phyloP scores from a whole-genome alignment of 306 rosid genomes.

The Acmispon strigosus region DNA sequence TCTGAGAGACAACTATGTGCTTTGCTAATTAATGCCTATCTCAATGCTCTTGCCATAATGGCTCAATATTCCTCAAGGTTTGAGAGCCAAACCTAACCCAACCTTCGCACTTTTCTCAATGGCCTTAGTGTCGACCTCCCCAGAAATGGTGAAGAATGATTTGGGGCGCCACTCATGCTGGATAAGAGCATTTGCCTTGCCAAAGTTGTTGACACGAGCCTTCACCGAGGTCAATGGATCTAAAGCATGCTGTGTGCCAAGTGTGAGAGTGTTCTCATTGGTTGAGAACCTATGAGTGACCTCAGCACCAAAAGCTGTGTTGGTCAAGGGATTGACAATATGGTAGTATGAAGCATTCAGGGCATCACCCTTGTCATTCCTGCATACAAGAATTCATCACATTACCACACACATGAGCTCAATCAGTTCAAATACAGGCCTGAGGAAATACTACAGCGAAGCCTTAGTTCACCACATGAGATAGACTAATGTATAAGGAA shows the following conservation, averaged over 20 bases:
- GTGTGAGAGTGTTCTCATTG: conserved; percentile 63
- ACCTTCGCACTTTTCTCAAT: conserved; percentile 85
- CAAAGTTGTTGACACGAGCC: conserved; percentile 66
- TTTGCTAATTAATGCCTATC: conserved; percentile 33
- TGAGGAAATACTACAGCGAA: not conserved
- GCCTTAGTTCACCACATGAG: not conserved
- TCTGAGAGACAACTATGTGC: conserved; percentile 27
- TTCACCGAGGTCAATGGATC: conserved; percentile 71
- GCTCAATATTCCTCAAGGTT: conserved; percentile 51
- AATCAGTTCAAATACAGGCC: not conserved
- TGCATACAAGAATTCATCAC: conserved; percentile 25
- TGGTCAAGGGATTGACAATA: conserved; percentile 46
- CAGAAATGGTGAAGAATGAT: conserved; percentile 79
- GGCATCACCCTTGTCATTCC: conserved; percentile 72
- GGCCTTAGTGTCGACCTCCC: conserved; percentile 85
- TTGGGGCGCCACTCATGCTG: conserved; percentile 98
- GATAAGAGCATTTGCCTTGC: conserved; percentile 70
- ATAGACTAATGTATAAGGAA: not conserved
- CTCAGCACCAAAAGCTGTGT: conserved; percentile 84
- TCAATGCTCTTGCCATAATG: conserved; percentile 20
- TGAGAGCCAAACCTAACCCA: conserved; percentile 77
- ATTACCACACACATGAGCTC: not conserved
- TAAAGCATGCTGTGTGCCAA: conserved; percentile 72
- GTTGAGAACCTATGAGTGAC: conserved; percentile 60
- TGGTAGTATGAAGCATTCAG: conserved; percentile 82